Evolutionary conservation across 257 asterid species (phyloP), one percentile per base, ranked within the genome.

Genomic region (Solanum phureja): DNA sequence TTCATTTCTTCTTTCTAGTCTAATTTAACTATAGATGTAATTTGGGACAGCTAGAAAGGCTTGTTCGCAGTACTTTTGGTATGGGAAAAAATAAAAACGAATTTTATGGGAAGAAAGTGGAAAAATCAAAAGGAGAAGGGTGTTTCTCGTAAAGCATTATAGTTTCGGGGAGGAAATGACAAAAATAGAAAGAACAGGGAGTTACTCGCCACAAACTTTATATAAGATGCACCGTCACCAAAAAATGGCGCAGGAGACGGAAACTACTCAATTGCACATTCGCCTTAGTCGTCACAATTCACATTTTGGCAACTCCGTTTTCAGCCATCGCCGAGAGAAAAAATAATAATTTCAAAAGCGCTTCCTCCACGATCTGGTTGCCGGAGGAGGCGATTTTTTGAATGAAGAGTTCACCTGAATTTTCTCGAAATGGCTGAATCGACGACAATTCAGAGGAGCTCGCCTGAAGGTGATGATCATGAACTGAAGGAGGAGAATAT

Each of bases 341-440:
- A 8, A 24, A 29, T 12, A 66, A 11, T 33, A 33, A 35, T 35
- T 34, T 74, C 14, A 7, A 42, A 79, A 82, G 68, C 86, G 69
- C 86, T 31, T 82, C 86, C 69, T 82, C 86, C 86, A 82, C 40
- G 44, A 49, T 82, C 46, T 82, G 42, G 24, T 82, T 82, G 44
- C 86, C 86, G 86, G 86, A 82, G 86, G 86, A 82, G 86, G 86
- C 86, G 21, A 49, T 29, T 29, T 81, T 82, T 49, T 82, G 86
- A 52, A 82, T 82, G 86, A 82, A 82, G 71, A 82, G 44, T 82
- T 82, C 86, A 49, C 86, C 68, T 81, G 85, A 81, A 79, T 44
- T 79, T 79, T 34, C 24, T 33, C 85, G 85, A 81, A 81, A 95
- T 95, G 98, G 94, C 93, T 89, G 95, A 93, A 88, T 91, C 88